Evolutionary conservation across 2,329 filamentous ascomycete species (phyloP).

Genomic region (Fonsecaea pedrosoi): DNA sequence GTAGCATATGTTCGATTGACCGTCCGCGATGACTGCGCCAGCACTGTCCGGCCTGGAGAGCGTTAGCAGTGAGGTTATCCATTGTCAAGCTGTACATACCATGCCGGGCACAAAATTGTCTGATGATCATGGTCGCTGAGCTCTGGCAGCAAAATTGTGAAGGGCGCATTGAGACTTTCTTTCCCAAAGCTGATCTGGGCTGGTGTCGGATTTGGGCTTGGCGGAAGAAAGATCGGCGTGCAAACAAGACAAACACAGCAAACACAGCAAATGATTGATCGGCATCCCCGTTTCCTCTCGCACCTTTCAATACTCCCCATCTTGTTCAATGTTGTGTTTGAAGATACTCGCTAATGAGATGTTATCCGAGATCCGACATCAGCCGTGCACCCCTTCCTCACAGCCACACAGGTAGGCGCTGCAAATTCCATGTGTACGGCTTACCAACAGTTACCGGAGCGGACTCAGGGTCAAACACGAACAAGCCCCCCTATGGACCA

Average conservation of each 20-base stretch:
- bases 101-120: conserved; percentile 39
- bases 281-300: background rate
- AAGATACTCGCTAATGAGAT: conserved; percentile 15
- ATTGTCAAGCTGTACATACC: conserved; percentile 26
- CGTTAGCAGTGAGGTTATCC: conserved; percentile 10
- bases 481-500: conserved; percentile 14
- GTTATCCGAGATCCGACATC: background rate
- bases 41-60: conserved; percentile 35
- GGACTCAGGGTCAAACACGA: conserved; percentile 30
- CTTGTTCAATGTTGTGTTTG: background rate
- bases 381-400: conserved; percentile 1
- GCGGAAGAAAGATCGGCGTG: background rate
- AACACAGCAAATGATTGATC: conserved; percentile 2
- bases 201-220: background rate
- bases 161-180: background rate
- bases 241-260: conserved; percentile 1
- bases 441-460: conserved; percentile 10
- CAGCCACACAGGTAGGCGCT: conserved; percentile 17
- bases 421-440: conserved; percentile 14
- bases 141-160: background rate
- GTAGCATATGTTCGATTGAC: conserved; percentile 31
- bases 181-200: conserved; percentile 6
- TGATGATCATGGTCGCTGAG: conserved; percentile 36
- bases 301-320: background rate
- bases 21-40: conserved; percentile 33